Conservation (phyloP, 805 yeast species). For the Candida palmyrensis region DNA sequence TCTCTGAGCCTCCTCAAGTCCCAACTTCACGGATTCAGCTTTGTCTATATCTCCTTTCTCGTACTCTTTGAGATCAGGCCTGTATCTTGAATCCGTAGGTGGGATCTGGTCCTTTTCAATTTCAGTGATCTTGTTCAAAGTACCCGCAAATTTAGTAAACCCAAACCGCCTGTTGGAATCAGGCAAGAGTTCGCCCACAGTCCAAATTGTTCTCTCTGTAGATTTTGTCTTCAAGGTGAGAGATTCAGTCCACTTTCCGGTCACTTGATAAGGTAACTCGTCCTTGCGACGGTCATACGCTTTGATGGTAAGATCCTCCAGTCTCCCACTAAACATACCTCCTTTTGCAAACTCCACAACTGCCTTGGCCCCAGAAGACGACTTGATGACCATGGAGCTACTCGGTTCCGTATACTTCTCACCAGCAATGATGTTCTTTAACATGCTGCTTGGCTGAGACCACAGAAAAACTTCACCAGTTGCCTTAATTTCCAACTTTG, state of each 20-base stretch:
- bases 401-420: slow-evolving; percentile 90
- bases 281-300: slow-evolving; percentile 35
- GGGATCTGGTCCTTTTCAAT: slow-evolving; percentile 64
- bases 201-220: slow-evolving; percentile 56
- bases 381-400: slow-evolving; percentile 58
- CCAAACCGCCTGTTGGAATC: slow-evolving; percentile 70
- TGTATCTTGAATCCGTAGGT: slow-evolving; percentile 81
- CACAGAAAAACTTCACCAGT: slow-evolving; percentile 76
- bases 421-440: slow-evolving; percentile 89
- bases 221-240: slow-evolving; percentile 42
- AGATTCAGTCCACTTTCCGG: slow-evolving; percentile 83
- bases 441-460: slow-evolving; percentile 75
- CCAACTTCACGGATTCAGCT: slow-evolving; percentile 68
- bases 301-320: slow-evolving; percentile 57
- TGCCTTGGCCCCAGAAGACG: slow-evolving; percentile 67
- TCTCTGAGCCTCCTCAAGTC: slow-evolving; percentile 78
- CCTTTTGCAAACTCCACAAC: slow-evolving; percentile 71
- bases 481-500: slow-evolving; percentile 49
- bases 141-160: slow-evolving; percentile 76
- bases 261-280: slow-evolving; percentile 36
- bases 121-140: slow-evolving; percentile 71
- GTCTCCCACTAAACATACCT: slow-evolving; percentile 78
- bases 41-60: slow-evolving; percentile 63
- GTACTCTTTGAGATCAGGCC: slow-evolving; percentile 80
- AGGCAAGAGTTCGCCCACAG: slow-evolving; percentile 57